Base-by-base conservation (phyloP, 164 flowering plant species). In the Echeveria elegans region DNA sequence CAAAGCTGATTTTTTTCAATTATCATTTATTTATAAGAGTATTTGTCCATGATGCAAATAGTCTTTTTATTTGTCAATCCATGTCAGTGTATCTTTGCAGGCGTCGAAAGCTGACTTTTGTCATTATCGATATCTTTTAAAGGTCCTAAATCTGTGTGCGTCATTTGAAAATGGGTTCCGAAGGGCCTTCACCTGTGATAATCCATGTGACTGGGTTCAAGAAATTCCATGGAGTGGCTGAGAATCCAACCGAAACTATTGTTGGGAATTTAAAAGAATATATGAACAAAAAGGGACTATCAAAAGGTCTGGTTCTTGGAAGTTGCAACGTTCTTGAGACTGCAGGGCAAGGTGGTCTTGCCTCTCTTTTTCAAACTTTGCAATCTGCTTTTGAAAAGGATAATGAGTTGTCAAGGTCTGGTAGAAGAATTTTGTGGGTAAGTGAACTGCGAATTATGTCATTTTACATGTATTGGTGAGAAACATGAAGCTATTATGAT, bases 51-150 rank as follows among this genome's bases (percentile, higher is more conserved):
- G 41, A 38, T 38, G n/a, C n/a, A n/a, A n/a, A n/a, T n/a, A n/a
- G n/a, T n/a, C n/a, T n/a, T n/a, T 34, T 7, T 34, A 34, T 7
- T 34, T 34, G 37, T 34, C 37, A 34, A 34, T 3, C 37, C 37
- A 34, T 34, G n/a, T 34, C 37, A 34, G 7, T 34, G 37, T 34
- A 3, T 34, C 37, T 34, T 34, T 34, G 37, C 37, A 34, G 37
- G 37, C 28, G 12, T 59, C 8, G 36, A 29, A 58, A 58, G 14
- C 31, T 58, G 6, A 58, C 30, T 16, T 2, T 14, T 32, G 67
- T 68, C 58, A 66, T 70, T 48, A 68, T 65, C 62, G 18, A 43
- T 12, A 43, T 43, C 2, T 43, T 43, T n/a, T n/a, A 12, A 43
- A 21, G n/a, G 60, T 64, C 18, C 19, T 43, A 16, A 43, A 43